Evolutionary conservation across 2,329 filamentous ascomycete genomes (phyloP), one percentile per base, ranked within the genome.

Genomic region (Pseudogymnoascus sp.): DNA sequence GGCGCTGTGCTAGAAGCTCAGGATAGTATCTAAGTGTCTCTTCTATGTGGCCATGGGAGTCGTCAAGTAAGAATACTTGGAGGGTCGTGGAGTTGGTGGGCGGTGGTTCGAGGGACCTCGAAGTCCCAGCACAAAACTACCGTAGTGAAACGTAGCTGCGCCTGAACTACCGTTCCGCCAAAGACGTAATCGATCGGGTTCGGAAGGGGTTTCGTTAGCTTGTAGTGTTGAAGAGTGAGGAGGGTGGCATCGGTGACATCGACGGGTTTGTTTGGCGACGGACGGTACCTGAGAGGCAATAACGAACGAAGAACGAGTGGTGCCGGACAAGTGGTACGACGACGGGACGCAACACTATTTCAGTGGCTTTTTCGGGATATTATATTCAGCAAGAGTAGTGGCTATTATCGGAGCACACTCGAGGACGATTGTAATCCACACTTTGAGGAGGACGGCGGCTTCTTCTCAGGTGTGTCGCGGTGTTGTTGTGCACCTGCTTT

Each of bases 401-500:
- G 47, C 47, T 53, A 53, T 53, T 53, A 53, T 53, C n/a, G 47
- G 6, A 53, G 47, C 47, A 15, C 47, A 53, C 47, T 53, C 47
- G 28, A 53, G 47, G 47, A 53, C 7, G 47, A 53, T 33, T 33
- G 47, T 33, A 30, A 14, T 14, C 28, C n/a, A 53, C 47, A 33
- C 9, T 53, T 20, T 53, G 47, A 33, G 9, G 47, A 53, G n/a
- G 30, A 20, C 25, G 47, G 47, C n/a, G 47, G 47, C 47, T 53
- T 53, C 37, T 39, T 37, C 37, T 58, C 57, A 58, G 57, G 22
- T 58, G 57, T 58, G 35, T 58, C 57, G 57, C 57, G 33, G 35
- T 58, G 57, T 58, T 58, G 57, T 58, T 58, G 57, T 58, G 33
- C 57, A 58, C 20, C 57, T 58, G 57, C 57, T 58, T 58, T 58